These are phyloP conservation scores for Sophora flavescens DNA, from an alignment of 306 rosid species.

Conservation along the genomic window DNA sequence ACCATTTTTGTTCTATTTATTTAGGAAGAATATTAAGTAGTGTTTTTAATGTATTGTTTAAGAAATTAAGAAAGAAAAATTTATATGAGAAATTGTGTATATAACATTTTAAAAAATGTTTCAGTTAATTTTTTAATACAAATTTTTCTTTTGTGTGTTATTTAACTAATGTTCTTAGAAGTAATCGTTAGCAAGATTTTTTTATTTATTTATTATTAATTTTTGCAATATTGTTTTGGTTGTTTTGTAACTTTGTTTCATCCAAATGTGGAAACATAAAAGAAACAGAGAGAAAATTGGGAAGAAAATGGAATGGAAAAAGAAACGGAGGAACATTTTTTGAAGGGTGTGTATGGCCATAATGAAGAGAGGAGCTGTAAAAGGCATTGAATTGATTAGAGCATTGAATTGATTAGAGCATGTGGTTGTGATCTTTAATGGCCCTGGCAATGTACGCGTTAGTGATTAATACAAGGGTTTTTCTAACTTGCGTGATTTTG, in stretches of 20 bases:
- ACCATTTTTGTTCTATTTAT: constrained; percentile 14
- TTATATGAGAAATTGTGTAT: too few relatives aligned
- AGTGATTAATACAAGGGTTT: too few relatives aligned
- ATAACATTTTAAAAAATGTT: too few relatives aligned
- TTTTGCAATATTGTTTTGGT: background rate
- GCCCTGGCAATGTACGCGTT: constrained; percentile 49
- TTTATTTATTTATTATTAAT: background rate
- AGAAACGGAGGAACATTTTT: constrained; percentile 21
- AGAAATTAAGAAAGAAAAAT: too few relatives aligned
- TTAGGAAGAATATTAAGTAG: too few relatives aligned
- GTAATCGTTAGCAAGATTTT: background rate
- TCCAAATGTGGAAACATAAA: constrained; percentile 13
- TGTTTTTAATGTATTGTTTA: too few relatives aligned
- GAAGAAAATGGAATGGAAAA: background rate
- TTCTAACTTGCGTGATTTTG: too few relatives aligned
- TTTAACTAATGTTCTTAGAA: too few relatives aligned
- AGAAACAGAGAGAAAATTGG: background rate
- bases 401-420: constrained; percentile 72
- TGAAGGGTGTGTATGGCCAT: constrained; percentile 53
- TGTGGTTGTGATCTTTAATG: constrained; percentile 57
- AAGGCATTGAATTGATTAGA: constrained; percentile 68
- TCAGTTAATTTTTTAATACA: too few relatives aligned
- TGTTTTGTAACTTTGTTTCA: constrained; percentile 7
- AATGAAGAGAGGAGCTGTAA: constrained; percentile 41
- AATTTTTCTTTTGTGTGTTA: too few relatives aligned